A percentile compares a stretch with the other conserved stretches of the same genome.
Conservation (phyloP, 2,329 filamentous ascomycete genomes). For the Trichophyton schoenleinii region DNA sequence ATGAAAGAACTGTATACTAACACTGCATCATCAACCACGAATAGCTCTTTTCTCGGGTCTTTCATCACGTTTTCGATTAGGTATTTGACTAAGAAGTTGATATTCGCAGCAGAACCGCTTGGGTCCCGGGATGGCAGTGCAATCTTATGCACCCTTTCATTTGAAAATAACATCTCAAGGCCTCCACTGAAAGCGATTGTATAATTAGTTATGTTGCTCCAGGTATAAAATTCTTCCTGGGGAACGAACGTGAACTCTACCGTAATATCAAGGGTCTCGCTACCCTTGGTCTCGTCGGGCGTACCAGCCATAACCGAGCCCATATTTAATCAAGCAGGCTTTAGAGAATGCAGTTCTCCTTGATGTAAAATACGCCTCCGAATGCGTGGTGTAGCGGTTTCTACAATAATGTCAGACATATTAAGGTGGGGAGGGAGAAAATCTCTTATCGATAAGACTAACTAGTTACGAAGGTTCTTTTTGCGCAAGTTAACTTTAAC, state of each 20-base stretch:
- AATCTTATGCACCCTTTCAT: slow-evolving; percentile 61
- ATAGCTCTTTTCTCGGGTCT: slow-evolving; percentile 73
- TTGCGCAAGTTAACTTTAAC: slow-evolving; percentile 1
- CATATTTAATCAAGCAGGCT: background rate
- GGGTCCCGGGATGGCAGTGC: slow-evolving; percentile 52
- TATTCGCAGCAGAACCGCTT: slow-evolving; percentile 50
- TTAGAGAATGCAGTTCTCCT: background rate
- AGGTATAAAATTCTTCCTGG: background rate
- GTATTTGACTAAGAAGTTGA: slow-evolving; percentile 64
- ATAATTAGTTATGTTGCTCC: background rate
- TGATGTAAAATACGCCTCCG: background rate
- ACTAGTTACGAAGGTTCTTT: background rate
- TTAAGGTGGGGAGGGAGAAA: background rate
- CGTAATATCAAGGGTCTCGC: slow-evolving; percentile 35
- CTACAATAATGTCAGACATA: background rate
- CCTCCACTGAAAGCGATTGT: slow-evolving; percentile 53
- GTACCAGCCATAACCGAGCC: slow-evolving; percentile 25
- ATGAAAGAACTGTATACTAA: slow-evolving; percentile 41
- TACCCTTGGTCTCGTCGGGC: background rate
- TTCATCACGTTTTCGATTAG: slow-evolving; percentile 75
- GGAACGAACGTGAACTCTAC: slow-evolving; percentile 59
- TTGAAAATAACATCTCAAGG: slow-evolving; percentile 84
- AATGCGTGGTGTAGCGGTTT: background rate
- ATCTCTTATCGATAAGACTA: slow-evolving; percentile 30
- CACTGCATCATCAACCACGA: slow-evolving; percentile 79